Evolutionary conservation across 1,139 yeast genomes (phyloP).

Genomic region (Saccharomyces hybrid): DNA sequence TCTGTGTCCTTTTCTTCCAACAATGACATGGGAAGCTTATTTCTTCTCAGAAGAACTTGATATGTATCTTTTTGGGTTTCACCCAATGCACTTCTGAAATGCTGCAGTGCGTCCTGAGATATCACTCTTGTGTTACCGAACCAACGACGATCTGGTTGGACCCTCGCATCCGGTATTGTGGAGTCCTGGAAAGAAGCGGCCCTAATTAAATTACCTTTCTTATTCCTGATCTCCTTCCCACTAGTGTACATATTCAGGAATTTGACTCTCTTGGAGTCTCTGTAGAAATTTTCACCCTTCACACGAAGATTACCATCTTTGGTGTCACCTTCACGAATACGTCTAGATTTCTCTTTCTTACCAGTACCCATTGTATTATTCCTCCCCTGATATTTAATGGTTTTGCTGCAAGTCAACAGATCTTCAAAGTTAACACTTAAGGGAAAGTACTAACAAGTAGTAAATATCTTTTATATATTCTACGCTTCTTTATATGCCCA

Average conservation of each 20-base stretch:
- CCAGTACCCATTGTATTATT: slow-evolving; percentile 67
- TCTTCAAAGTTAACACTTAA: not conserved
- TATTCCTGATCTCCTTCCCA: slow-evolving; percentile 81
- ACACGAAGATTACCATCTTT: slow-evolving; percentile 88
- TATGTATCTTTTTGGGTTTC: slow-evolving; percentile 80
- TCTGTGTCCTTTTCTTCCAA: slow-evolving; percentile 73
- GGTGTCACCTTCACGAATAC: slow-evolving; percentile 71
- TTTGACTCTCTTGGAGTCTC: slow-evolving; percentile 88
- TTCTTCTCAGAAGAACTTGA: slow-evolving; percentile 79
- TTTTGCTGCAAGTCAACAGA: not conserved
- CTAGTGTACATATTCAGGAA: slow-evolving; percentile 87
- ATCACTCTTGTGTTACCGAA: slow-evolving; percentile 96
- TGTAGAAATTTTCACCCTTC: slow-evolving; percentile 93
- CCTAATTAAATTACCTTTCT: slow-evolving; percentile 74
- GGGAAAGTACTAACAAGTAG: slow-evolving; percentile 4
- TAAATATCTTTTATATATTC: not conserved
- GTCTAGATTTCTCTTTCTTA: slow-evolving; percentile 83
- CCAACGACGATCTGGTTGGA: slow-evolving; percentile 95
- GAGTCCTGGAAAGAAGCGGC: slow-evolving; percentile 88
- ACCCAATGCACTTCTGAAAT: slow-evolving; percentile 90
- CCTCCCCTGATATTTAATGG: not conserved
- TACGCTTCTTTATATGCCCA: slow-evolving; percentile 1
- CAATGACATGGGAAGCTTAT: slow-evolving; percentile 91
- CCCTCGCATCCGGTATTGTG: slow-evolving; percentile 84
- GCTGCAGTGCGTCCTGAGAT: slow-evolving; percentile 91